Base-by-base conservation (phyloP, 805 yeast species). In the Yamadazyma nakazawae region DNA sequence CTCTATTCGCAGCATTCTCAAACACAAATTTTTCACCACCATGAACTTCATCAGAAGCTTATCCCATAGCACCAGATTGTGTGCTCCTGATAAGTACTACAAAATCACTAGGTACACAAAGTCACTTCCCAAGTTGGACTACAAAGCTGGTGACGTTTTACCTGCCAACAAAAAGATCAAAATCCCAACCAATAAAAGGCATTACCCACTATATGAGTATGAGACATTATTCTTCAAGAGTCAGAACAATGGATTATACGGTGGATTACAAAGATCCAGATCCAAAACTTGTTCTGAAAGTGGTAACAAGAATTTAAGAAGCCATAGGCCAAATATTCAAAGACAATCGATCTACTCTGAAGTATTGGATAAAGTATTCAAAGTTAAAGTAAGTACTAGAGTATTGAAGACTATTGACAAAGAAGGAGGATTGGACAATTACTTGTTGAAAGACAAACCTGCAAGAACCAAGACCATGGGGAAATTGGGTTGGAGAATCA, bases 361-460 rank as follows among this genome's bases (percentile, higher is more conserved):
- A 55, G 70, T 87, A 0, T 74, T 94, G 57, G 69, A 81, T 48
- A 74, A 73, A 54, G 66, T 71, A 34, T 64, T 90, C 38, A 70
- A 72, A 41, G 64, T 88, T 45, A 81, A 76, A 49, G 81, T 90
- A 31, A 83, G 90, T 7, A 79, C 97, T 5, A 79, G 84, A 49
- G 97, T 90, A 5, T 75, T 94, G 60, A 81, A 84, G 58, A 90
- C 97, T 0, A 84, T 94, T 49, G 85, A 88, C 48, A 88, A 82
- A 57, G 98, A 92, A 64, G 99, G 99, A 51, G 99, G 99, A 5
- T 74, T 94, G 47, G 99, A 94, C 62, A 83, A 83, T 53, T 94
- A 94, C 62, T 66, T 94, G 51, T 76, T 82, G 37, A 94, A 94
- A 67, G 96, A 90, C 49, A 88, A 86, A 55, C 74, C 95, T 5